These are phyloP conservation scores for Melaleuca alternifolia DNA, from an alignment of 345 rosid genomes.

Conservation along the genomic window DNA sequence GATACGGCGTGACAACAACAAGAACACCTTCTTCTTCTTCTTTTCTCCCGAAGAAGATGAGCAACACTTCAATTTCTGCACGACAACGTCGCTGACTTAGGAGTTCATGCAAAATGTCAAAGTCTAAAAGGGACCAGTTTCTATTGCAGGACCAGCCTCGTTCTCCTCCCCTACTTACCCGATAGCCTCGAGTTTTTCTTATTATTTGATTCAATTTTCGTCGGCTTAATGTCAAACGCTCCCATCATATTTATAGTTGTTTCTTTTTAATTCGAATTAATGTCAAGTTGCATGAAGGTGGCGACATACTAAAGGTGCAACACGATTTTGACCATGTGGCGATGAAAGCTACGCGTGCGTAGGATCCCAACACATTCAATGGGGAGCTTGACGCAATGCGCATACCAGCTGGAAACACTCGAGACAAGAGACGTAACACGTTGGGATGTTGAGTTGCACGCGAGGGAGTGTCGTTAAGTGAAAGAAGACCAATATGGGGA, in stretches of 20 bases:
- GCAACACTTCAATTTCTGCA: neutral
- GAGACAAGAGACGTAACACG: neutral
- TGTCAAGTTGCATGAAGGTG: neutral
- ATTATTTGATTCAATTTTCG: neutral
- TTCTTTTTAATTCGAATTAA: neutral
- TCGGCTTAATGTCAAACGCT: neutral
- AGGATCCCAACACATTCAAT: neutral
- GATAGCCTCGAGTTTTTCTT: neutral
- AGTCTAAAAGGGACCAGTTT: neutral
- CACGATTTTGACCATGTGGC: neutral
- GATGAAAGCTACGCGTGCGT: neutral
- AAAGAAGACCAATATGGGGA: neutral
- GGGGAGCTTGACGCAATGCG: neutral
- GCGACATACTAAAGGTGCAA: neutral
- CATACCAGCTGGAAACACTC: neutral
- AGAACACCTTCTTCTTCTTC: neutral
- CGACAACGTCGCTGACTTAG: neutral
- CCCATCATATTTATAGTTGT: fast-evolving
- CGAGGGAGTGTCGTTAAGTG: too few species aligned
- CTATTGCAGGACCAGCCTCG: neutral
- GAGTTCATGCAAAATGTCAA: neutral
- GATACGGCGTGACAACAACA: neutral
- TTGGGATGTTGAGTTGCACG: neutral
- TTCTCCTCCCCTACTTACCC: neutral
- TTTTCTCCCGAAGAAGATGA: neutral